Conservation (phyloP, 2,329 filamentous ascomycete species). For the Colletotrichum endophyticum region DNA sequence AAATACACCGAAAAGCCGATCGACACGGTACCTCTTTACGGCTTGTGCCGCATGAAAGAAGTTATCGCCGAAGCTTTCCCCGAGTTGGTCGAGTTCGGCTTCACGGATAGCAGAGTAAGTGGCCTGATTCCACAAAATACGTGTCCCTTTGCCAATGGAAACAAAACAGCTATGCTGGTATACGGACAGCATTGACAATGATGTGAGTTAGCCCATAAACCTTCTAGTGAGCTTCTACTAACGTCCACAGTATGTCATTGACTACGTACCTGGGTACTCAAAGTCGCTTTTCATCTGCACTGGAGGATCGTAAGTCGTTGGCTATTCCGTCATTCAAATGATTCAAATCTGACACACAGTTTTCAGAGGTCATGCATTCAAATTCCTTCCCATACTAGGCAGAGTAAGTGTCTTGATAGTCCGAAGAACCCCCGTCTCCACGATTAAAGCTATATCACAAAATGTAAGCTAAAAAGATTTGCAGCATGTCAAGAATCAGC, state of each 20-base stretch:
- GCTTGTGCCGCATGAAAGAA: constrained; percentile 26
- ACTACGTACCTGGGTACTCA: not conserved
- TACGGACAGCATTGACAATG: constrained; percentile 8
- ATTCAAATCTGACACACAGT: not conserved
- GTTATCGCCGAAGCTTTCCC: constrained; percentile 25
- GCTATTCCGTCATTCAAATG: not conserved
- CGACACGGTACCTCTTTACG: constrained; percentile 27
- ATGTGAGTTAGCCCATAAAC: not conserved
- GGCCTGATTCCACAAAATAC: not conserved
- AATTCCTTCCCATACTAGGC: not conserved
- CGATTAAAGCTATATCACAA: rapidly evolving
- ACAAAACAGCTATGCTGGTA: constrained; percentile 10
- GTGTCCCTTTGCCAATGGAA: not conserved
- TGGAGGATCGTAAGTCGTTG: not conserved
- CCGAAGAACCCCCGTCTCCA: not conserved
- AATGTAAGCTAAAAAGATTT: not conserved
- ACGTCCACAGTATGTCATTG: not conserved
- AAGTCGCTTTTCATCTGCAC: not conserved
- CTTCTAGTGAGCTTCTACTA: not conserved
- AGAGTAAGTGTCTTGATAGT: not conserved
- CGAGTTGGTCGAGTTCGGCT: constrained; percentile 26
- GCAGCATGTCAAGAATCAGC: not conserved
- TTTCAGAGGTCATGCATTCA: not conserved
- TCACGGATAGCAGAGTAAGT: constrained; percentile 22
- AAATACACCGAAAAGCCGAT: constrained; percentile 26